These are phyloP conservation scores for Mycosphaerella sp. DNA, from an alignment of 2,329 filamentous ascomycete species.

Conservation along the genomic window DNA sequence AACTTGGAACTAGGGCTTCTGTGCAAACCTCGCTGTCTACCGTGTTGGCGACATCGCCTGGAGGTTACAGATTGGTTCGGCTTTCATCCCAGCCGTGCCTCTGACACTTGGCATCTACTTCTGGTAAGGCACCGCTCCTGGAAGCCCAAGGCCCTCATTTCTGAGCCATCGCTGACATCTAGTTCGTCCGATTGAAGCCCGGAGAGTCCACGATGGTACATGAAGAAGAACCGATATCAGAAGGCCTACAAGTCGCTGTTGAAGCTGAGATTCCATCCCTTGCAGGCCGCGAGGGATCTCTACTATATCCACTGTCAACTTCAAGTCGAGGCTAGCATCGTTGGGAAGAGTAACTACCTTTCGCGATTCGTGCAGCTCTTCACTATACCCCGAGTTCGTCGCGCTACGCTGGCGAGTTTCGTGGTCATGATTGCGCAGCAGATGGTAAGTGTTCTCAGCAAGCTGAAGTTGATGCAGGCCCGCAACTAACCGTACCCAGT, in stretches of 20 bases:
- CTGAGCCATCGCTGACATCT: too few relatives aligned
- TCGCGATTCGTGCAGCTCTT: slow-evolving; percentile 46
- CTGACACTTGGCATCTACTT: slow-evolving; percentile 40
- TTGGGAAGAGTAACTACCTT: slow-evolving; percentile 37
- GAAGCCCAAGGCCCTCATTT: neutral
- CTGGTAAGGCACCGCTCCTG: slow-evolving; percentile 7
- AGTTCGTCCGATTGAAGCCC: neutral
- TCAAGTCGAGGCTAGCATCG: slow-evolving; percentile 24
- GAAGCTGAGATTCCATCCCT: slow-evolving; percentile 43
- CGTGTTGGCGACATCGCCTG: slow-evolving; percentile 37
- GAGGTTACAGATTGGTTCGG: slow-evolving; percentile 44
- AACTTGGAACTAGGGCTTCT: slow-evolving; percentile 29
- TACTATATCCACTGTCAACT: slow-evolving; percentile 45
- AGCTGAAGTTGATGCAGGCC: too few relatives aligned
- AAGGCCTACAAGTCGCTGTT: slow-evolving; percentile 48
- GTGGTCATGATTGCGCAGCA: slow-evolving; percentile 34
- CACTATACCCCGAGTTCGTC: slow-evolving; percentile 43
- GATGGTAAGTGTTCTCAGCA: slow-evolving; percentile 15
- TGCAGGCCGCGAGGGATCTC: slow-evolving; percentile 51
- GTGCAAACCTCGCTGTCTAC: slow-evolving; percentile 40
- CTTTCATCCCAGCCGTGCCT: slow-evolving; percentile 44
- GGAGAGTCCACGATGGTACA: slow-evolving; percentile 29
- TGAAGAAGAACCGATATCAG: slow-evolving; percentile 43
- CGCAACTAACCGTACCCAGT: neutral
- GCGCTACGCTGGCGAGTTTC: slow-evolving; percentile 33